phyloP scores from a whole-genome alignment of 2,329 filamentous ascomycete genomes.

The Diaporthe sp. region DNA sequence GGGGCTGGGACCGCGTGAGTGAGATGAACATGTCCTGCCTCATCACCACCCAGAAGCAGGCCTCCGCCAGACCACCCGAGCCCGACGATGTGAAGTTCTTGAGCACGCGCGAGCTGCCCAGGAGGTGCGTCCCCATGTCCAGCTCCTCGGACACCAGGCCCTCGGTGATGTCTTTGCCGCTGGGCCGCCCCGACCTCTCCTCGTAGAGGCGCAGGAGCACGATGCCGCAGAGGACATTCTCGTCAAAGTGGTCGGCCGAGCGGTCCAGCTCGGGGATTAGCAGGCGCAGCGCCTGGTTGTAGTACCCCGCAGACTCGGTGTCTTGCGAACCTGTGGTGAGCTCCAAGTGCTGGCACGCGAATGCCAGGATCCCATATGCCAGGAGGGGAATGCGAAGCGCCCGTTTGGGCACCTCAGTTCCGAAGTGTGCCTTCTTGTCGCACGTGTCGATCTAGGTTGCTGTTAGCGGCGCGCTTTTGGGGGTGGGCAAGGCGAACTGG shows the following conservation, averaged over 20 bases:
- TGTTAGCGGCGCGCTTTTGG: not conserved
- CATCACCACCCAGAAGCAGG: constrained; percentile 61
- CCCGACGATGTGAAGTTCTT: constrained; percentile 45
- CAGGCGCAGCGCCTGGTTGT: constrained; percentile 56
- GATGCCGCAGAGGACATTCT: constrained; percentile 55
- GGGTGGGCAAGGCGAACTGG: not conserved
- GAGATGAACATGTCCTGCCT: constrained; percentile 64
- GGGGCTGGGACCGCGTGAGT: constrained; percentile 54
- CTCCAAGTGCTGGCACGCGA: constrained; percentile 45
- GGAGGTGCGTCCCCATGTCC: constrained; percentile 47
- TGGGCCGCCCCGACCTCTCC: constrained; percentile 49
- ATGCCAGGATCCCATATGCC: constrained; percentile 47
- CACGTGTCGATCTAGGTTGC: constrained; percentile 56
- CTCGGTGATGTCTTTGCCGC: constrained; percentile 44
- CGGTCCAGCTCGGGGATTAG: constrained; percentile 54
- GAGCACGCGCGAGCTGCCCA: constrained; percentile 46
- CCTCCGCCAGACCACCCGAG: constrained; percentile 54
- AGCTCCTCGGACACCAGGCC: constrained; percentile 42
- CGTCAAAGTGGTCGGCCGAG: constrained; percentile 51
- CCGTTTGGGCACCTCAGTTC: constrained; percentile 55
- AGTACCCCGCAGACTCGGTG: constrained; percentile 55
- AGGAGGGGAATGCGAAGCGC: constrained; percentile 56
- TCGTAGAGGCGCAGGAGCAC: constrained; percentile 56
- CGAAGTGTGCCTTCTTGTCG: constrained; percentile 57
- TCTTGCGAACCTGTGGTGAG: constrained; percentile 41